Percentiles rank a stretch among this genome's conserved stretches.
Evolutionary conservation across 768 basidiomycete genomes (phyloP).

Genomic region (Naganishia onofrii): DNA sequence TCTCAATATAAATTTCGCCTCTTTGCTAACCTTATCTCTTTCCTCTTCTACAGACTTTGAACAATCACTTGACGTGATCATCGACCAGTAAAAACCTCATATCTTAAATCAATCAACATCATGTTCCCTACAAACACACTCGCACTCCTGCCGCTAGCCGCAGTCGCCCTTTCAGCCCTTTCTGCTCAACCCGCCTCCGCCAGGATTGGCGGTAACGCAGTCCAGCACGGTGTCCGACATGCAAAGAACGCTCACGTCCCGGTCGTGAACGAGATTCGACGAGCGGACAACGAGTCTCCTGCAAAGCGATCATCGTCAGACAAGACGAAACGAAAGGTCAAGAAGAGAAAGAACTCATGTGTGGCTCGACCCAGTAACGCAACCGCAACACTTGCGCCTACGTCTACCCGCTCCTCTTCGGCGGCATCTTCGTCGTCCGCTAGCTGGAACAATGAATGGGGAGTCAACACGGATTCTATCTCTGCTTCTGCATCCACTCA

Average conservation of each 20-base stretch:
- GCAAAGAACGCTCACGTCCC: slow-evolving; percentile 16
- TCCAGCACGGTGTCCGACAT: slow-evolving; percentile 17
- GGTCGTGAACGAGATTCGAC: slow-evolving; percentile 29
- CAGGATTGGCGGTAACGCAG: slow-evolving; percentile 12
- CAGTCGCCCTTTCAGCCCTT: slow-evolving; percentile 32
- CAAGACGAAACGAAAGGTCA: slow-evolving; percentile 41
- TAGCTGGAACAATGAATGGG: background rate
- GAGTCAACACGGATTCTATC: slow-evolving; percentile 26
- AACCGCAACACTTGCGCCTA: background rate
- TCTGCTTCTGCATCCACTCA: slow-evolving; percentile 28
- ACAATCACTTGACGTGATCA: background rate
- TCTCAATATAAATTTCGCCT: background rate
- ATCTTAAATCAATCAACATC: slow-evolving; percentile 28
- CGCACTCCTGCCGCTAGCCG: slow-evolving; percentile 29
- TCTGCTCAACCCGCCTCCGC: slow-evolving; percentile 15
- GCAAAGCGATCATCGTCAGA: slow-evolving; percentile 13
- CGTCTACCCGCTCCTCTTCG: slow-evolving; percentile 11
- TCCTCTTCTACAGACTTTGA: background rate
- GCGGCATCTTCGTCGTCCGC: background rate
- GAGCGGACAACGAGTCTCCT: slow-evolving; percentile 4
- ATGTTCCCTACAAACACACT: slow-evolving; percentile 37
- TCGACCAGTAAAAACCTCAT: background rate
- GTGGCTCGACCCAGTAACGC: slow-evolving; percentile 29
- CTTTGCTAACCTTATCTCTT: background rate
- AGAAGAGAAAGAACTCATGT: slow-evolving; percentile 45